Base-by-base conservation (phyloP, 805 yeast genomes). In the Kluyveromyces aestuarii region DNA sequence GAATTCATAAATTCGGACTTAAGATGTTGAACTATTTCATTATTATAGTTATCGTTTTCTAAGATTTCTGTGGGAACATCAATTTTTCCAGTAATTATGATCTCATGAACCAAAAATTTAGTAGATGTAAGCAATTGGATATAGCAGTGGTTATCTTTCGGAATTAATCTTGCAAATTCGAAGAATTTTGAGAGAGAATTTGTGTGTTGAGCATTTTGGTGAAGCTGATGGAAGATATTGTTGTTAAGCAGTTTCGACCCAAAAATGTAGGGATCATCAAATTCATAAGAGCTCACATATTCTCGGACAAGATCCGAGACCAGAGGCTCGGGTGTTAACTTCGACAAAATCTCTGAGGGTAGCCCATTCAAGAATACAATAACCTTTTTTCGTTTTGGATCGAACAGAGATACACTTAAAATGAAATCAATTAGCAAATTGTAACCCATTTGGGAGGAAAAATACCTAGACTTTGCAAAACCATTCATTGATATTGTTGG, bases 151-250 rank as follows among this genome's bases (percentile, higher is more conserved):
- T 13, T 30, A 10, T 30, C 14, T 30, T 30, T 30, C 8, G 35
- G 14, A 30, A 30, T 30, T 5, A 30, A 30, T 11, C 14, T 30
- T 14, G 44, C 60, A 44, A 52, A 47, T 1, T 50, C 44, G 13
- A 62, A 45, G 42, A 68, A 68, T 1, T 37, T 37, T 3, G 41
- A 46, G 9, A 63, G 37, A 16, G 59, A 55, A 0, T 48, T 45
- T 36, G 54, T 47, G 0, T 50, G 40, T 6, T 51, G 50, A 5
- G 73, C 63, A 11, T 52, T 47, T 3, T 56, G 48, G 52, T 66
- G 76, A 8, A 77, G 50, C 30, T 62, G 63, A 1, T 51, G 11
- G 0, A 72, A 53, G 21, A 71, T 68, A 1, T 66, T 67, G 6
- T 63, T 57, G 4, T 64, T 69, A 8, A 75, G 41, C 36, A 75